Evolutionary conservation across 2,329 filamentous ascomycete genomes (phyloP).

Genomic region (Paraconiothyrium brasiliense): DNA sequence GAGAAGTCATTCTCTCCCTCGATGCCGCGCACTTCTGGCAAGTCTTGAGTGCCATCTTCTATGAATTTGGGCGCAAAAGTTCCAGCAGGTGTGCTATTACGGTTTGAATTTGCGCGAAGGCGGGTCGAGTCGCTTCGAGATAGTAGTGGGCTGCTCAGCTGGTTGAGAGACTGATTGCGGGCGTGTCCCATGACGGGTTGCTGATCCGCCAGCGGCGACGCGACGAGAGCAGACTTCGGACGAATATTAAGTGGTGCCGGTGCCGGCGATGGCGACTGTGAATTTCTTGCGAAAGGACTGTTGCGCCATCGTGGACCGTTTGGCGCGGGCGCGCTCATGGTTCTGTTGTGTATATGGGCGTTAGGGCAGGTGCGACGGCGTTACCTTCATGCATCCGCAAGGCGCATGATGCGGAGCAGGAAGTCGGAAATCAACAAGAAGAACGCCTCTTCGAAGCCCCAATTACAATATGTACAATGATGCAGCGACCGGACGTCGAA

Average conservation of each 20-base stretch:
- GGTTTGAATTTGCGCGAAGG: conserved; percentile 69
- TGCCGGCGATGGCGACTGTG: conserved; percentile 70
- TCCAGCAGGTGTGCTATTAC: conserved; percentile 71
- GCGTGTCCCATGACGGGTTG: conserved; percentile 63
- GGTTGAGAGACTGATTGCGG: conserved; percentile 71
- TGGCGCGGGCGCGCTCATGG: conserved; percentile 65
- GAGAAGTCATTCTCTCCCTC: conserved; percentile 99
- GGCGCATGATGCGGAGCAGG: conserved; percentile 35
- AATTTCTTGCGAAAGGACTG: conserved; percentile 78
- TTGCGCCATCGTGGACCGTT: conserved; percentile 77
- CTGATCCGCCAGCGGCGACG: conserved; percentile 62
- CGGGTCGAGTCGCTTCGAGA: conserved; percentile 49
- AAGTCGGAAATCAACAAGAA: conserved; percentile 19
- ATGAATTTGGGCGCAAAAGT: conserved; percentile 98
- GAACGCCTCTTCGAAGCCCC: conserved; percentile 21
- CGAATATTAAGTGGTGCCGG: conserved; percentile 58
- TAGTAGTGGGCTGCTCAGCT: conserved; percentile 55
- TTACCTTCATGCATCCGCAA: conserved; percentile 26
- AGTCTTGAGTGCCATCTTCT: conserved; percentile 75
- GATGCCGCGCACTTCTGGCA: conserved; percentile 72
- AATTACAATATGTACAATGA: conserved; percentile 41
- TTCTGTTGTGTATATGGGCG: conserved; percentile 26
- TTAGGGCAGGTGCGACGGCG: conserved; percentile 32
- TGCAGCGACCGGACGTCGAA: conserved; percentile 24
- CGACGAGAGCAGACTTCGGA: conserved; percentile 80